These are phyloP conservation scores for Carnegiea gigantea DNA, from an alignment of 179 eudicot species.

Conservation along the genomic window DNA sequence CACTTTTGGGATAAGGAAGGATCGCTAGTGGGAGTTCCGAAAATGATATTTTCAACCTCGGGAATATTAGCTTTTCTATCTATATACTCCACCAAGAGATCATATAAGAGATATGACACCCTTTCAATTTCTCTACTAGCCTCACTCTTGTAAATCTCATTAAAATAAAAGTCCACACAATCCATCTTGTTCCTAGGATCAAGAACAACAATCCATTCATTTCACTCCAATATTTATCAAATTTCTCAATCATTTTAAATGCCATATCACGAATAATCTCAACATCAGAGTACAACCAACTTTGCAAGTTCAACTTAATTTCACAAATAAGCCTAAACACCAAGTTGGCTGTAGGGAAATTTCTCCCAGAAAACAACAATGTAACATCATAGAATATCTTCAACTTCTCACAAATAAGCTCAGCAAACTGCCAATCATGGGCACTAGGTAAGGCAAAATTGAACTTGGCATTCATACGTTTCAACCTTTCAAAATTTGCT, in stretches of 20 bases:
- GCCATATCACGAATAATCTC: background rate
- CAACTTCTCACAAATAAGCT: background rate
- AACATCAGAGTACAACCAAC: background rate
- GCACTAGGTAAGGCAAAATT: background rate
- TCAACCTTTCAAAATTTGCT: slow-evolving; percentile 1
- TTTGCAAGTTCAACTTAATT: background rate
- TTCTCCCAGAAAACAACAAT: no score
- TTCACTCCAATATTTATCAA: background rate
- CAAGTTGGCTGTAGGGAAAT: no score
- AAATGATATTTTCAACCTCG: background rate
- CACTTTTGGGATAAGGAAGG: background rate
- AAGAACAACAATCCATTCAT: background rate
- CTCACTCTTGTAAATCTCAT: background rate
- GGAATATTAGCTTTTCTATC: background rate
- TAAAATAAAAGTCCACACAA: background rate
- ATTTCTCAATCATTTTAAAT: background rate
- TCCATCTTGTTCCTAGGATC: background rate
- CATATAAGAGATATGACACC: background rate
- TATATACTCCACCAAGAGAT: background rate
- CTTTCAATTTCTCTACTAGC: background rate
- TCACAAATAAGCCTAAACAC: no score
- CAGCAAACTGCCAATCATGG: background rate
- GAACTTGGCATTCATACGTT: background rate
- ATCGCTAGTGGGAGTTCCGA: background rate
- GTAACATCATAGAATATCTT: no score